These are phyloP conservation scores for Jackrogersella multiformis DNA, from an alignment of 495 filamentous ascomycete genomes.

Conservation along the genomic window DNA sequence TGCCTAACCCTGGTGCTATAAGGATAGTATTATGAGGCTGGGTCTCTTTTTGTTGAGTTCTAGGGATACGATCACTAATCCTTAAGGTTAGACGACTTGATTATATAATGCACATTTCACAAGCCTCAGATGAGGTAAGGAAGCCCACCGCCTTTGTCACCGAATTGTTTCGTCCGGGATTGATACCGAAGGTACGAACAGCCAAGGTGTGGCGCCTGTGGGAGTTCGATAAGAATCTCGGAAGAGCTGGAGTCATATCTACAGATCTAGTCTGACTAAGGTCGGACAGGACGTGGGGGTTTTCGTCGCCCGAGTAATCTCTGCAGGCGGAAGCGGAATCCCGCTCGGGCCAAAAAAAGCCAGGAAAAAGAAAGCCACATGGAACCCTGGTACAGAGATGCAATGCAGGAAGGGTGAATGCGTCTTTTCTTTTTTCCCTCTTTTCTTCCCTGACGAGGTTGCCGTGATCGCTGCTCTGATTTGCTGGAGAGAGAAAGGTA, in stretches of 20 bases:
- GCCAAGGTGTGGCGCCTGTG: slow-evolving; percentile 12
- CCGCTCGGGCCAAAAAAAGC: slow-evolving; percentile 5
- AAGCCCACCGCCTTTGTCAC: background rate
- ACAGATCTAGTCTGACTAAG: slow-evolving; percentile 26
- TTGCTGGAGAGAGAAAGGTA: background rate
- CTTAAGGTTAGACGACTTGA: background rate
- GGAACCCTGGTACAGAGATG: slow-evolving; percentile 9
- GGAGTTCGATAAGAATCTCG: slow-evolving; percentile 4
- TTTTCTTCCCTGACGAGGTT: slow-evolving; percentile 11
- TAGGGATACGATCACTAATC: background rate
- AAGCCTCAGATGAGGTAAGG: background rate
- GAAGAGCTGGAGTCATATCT: background rate
- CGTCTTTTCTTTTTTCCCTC: slow-evolving; percentile 8
- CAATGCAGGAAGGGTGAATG: background rate
- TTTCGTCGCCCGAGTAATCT: slow-evolving; percentile 1
- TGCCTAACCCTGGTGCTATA: background rate
- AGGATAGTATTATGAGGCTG: background rate
- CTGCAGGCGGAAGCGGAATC: slow-evolving; percentile 10
- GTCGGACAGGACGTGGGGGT: slow-evolving; percentile 31
- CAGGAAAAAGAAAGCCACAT: slow-evolving; percentile 20
- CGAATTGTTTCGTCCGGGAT: slow-evolving; percentile 1
- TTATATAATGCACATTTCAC: background rate
- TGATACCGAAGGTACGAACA: background rate
- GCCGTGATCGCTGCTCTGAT: background rate
- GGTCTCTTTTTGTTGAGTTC: background rate